Percentiles rank a stretch among this genome's conserved stretches.
Evolutionary conservation across 352 stramenopile species (phyloP).

Genomic region (Globisporangium uncinulatum): DNA sequence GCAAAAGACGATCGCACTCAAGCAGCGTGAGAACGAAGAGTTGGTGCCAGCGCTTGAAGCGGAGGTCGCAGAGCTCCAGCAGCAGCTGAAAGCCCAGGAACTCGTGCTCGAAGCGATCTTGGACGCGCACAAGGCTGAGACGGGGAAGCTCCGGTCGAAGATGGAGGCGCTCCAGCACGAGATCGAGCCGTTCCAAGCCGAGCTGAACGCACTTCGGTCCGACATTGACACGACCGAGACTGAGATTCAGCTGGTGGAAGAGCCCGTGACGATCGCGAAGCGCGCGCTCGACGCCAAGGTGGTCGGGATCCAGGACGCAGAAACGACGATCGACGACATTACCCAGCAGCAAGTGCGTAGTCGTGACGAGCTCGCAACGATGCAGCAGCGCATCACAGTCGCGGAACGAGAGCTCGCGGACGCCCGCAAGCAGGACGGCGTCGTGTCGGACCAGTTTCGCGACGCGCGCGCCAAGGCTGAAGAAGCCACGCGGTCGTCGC

Average conservation of each 20-base stretch:
- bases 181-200: conserved; percentile 66
- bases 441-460: conserved; percentile 54
- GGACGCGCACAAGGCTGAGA: conserved; percentile 74
- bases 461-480: conserved; percentile 73
- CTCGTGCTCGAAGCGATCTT: conserved; percentile 83
- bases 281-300: conserved; percentile 75
- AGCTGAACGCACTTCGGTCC: conserved; percentile 68
- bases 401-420: conserved; percentile 79
- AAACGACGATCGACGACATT: conserved; percentile 52
- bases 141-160: conserved; percentile 52
- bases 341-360: conserved; percentile 60
- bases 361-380: conserved; percentile 43
- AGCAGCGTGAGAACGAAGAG: conserved; percentile 84
- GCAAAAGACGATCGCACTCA: conserved; percentile 72
- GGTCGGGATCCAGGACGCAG: conserved; percentile 45
- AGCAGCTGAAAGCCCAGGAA: conserved; percentile 81
- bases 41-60: conserved; percentile 88
- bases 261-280: conserved; percentile 63
- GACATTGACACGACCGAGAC: conserved; percentile 79
- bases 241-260: conserved; percentile 72
- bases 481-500: conserved; percentile 55
- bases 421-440: conserved; percentile 37
- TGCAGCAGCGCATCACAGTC: conserved; percentile 69
- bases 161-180: conserved; percentile 77
- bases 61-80: conserved; percentile 62